Evolutionary conservation across 2,329 filamentous ascomycete species (phyloP), one percentile per base, ranked within the genome.

Genomic region (Sarocladiaceae sp.): DNA sequence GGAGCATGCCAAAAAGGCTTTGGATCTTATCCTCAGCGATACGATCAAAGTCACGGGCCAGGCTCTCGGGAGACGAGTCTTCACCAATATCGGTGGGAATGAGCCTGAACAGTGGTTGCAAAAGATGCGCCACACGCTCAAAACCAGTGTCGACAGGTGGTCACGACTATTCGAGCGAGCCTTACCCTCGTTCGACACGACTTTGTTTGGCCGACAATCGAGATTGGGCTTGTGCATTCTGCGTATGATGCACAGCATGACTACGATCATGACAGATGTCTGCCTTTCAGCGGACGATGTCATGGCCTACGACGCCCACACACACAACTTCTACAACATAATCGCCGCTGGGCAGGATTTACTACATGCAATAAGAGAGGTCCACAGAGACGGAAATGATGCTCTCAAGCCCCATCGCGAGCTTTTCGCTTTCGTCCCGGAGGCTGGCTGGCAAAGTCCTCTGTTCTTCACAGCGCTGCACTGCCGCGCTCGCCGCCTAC

Each of bases 231-330:
- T 65, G 65, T 7, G 53, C 56, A 7, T 77, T 1, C 58, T 78
- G 0, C 55, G 51, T 3, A 53, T 66, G 3, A 72, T 76, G 53
- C 64, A 77, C 56, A 64, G 60, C 49, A 68, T 79, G 70, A 66
- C 68, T 1, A 60, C 56, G 4, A 71, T 79, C 52, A 75, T 77
- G 66, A 60, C 61, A 12, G 59, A 65, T 4, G 67, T 67, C 0
- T 69, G 65, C 46, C 59, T 72, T 0, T 54, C 54, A 1, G 53
- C 55, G 3, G 40, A 49, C 7, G 60, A 68, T 40, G 71, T 76
- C 54, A 58, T 53, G 2, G 57, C 62, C 10, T 77, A 66, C 46
- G 72, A 77, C 56, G 29, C 52, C 1, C 60, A 70, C 42, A 64
- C 60, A 4, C 22, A 58, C 1, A 49, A 59, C 8, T 73, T 76